Conservation (phyloP, 192 early-diverging fungal species). For the Podila clonocystis region DNA sequence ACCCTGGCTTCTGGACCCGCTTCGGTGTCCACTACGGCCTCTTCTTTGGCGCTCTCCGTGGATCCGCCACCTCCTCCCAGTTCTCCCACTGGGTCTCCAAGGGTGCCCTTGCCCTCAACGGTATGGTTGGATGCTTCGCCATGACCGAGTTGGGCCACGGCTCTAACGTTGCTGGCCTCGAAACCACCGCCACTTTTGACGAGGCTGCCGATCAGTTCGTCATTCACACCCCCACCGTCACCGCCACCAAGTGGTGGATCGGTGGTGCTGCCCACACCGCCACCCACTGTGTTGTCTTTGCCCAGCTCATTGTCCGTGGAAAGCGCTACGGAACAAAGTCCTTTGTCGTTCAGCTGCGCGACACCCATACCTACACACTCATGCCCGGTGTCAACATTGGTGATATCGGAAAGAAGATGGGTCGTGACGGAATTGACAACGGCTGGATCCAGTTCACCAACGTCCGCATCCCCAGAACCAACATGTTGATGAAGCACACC, state of each 20-base stretch:
- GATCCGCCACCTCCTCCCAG: constrained; percentile 86
- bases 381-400: constrained; percentile 91
- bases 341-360: constrained; percentile 89
- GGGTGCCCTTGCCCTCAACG: constrained; percentile 84
- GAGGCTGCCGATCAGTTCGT: constrained; percentile 85
- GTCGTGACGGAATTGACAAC: constrained; percentile 91
- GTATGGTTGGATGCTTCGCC: constrained; percentile 90
- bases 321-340: constrained; percentile 87
- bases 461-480: constrained; percentile 87
- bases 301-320: constrained; percentile 84
- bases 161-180: constrained; percentile 90
- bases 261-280: constrained; percentile 94
- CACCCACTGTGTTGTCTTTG: constrained; percentile 84
- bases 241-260: constrained; percentile 97
- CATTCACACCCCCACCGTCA: constrained; percentile 81
- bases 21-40: constrained; percentile 92
- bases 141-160: constrained; percentile 96
- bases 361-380: constrained; percentile 78
- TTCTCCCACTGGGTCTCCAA: constrained; percentile 86
- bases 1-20: constrained; percentile 92
- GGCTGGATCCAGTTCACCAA: constrained; percentile 94
- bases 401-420: constrained; percentile 95
- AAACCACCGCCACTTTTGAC: constrained; percentile 93
- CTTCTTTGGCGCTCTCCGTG: constrained; percentile 87
- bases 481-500: constrained; percentile 96